Evolutionary conservation across 129 eudicot species (phyloP).

Genomic region (Escallonia rubra): DNA sequence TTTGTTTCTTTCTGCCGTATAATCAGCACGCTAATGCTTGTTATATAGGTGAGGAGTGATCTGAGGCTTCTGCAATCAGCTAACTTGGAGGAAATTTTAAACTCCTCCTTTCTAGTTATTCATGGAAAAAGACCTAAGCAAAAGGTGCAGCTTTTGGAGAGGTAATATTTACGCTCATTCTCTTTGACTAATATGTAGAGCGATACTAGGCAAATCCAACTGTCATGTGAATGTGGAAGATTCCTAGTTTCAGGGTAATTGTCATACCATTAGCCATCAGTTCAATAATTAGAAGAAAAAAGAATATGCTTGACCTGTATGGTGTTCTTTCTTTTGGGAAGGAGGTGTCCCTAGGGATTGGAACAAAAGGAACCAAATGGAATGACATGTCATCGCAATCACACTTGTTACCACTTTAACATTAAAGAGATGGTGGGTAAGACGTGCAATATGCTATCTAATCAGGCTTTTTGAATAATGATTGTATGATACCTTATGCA

Average conservation of each 20-base stretch:
- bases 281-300: neutral
- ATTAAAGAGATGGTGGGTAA: too few species aligned
- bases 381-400: too few species aligned
- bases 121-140: conserved; percentile 61
- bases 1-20: neutral
- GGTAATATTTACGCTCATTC: conserved; percentile 23
- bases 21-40: conserved; percentile 5
- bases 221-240: neutral
- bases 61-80: conserved; percentile 69
- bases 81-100: conserved; percentile 55
- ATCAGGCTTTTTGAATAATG: too few species aligned
- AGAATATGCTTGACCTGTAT: neutral
- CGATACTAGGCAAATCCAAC: too few species aligned
- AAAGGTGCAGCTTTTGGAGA: conserved; percentile 72
- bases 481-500: too few species aligned
- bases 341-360: too few species aligned
- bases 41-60: conserved; percentile 74
- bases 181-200: neutral
- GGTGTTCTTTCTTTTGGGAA: neutral
- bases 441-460: too few species aligned
- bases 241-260: neutral
- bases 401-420: too few species aligned
- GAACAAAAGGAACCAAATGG: too few species aligned
- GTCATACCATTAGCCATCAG: neutral
- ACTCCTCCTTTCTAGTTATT: conserved; percentile 49